Base-by-base conservation (phyloP, 768 basidiomycete species). In the Boletus vinaceobasis region DNA sequence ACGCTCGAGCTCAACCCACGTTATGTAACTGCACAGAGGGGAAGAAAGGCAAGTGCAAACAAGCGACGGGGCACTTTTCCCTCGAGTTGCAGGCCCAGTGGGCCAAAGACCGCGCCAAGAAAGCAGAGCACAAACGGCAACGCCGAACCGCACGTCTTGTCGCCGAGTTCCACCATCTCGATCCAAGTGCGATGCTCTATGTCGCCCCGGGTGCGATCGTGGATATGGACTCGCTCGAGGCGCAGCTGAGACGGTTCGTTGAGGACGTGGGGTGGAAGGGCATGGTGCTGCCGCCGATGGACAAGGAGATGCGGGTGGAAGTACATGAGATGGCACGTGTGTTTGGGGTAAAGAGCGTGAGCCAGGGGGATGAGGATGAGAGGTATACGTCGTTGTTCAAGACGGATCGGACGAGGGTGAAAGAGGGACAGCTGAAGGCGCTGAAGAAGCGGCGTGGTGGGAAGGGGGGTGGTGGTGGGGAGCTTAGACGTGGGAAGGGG, bases 71-170 rank as follows among this genome's bases (percentile, higher is more conserved):
- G 2, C 6, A 74, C 43, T 61, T 88, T 11, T 82, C 89, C 0
- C 62, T 73, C 2, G 78, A 84, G 7, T 76, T 97, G 8, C 77
- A 75, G 49, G 79, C 72, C 0, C 85, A 84, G 55, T 97, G 93
- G 93, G 81, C 83, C 43, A 79, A 80, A 44, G 95, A 98, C 65
- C 90, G 93, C 2, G 73, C 76, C 48, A 88, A 85, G 74, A 98
- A 97, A 67, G 91, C 91, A 0, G 84, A 85, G 53, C 68, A 75
- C 64, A 96, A 92, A 67, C 78, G 74, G 2, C 75, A 79, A 15
- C 85, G 92, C 1, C 79, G 75, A 1, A 69, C 79, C 4, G 83
- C 79, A 15, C 81, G 81, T 11, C 72, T 86, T 2, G 74, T 79
- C 17, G 73, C 73, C 0, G 83, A 83, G 13, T 75, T 84, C 2